Evolutionary conservation across 106 monocot species (phyloP), one percentile per base, ranked within the genome.

Genomic region (Dendrobium huoshanense): DNA sequence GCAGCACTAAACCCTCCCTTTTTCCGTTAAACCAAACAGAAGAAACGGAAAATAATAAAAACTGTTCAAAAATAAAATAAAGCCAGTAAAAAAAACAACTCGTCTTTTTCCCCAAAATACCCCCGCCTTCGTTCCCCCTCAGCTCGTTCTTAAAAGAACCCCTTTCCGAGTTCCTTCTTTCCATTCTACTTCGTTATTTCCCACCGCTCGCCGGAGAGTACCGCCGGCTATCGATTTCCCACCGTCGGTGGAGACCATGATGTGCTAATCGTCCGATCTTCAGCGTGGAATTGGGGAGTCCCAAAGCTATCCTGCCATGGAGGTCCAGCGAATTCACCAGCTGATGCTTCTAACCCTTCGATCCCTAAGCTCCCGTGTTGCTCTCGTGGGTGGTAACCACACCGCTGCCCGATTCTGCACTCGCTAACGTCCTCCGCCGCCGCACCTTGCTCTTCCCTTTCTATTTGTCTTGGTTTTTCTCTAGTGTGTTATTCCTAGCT

Each of bases 301-400:
- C 16, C 72, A 40, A n/a, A 13, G 41, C 1, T 20, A 41, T 43
- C 43, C 10, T 11, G 64, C 64, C 79, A 79, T 61, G 42, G 79
- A 64, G 19, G 17, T 37, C 41, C 78, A 78, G 27, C 55, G 58
- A 19, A n/a, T 37, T 15, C 59, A 4, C 19, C 79, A 65, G 65
- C 41, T 61, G 18, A 41, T 58, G 17, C 42, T 64, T 2, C 24
- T 79, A 25, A 42, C 19, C 65, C 41, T 64, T 33, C 37, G 61
- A 64, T 24, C 85, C 18, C 78, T 37, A 25, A 85, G 77, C 86
- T 79, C 77, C 18, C 90, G 90, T 70, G 77, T 89, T 13, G 89
- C 89, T 78, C 92, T 96, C 82, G 92, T 94, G 85, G 96, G 96
- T 90, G 94, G 88, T 8, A 96, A 96, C 83, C 96, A 96, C 94